Percentiles rank a stretch among this genome's conserved stretches.
Evolutionary conservation across 2,329 filamentous ascomycete genomes (phyloP).

Genomic region (Cytospora schulzeri): DNA sequence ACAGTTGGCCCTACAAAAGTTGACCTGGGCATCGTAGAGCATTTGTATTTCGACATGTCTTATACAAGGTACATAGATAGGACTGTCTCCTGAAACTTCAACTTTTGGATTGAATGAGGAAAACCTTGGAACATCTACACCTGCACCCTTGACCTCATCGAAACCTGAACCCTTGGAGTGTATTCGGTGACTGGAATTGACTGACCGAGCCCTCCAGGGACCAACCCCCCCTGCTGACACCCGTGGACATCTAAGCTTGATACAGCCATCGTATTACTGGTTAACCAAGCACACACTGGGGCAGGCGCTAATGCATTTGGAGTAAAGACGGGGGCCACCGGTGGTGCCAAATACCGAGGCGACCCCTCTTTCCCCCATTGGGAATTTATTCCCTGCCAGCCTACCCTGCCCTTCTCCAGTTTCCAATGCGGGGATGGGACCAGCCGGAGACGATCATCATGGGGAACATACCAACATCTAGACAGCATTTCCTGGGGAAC

Average conservation of each 20-base stretch:
- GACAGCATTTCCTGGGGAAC: background rate
- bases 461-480: background rate
- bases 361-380: slow-evolving; percentile 12
- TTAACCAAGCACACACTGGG: background rate
- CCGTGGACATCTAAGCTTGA: background rate
- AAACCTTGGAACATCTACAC: background rate
- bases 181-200: too few species aligned
- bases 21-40: too few species aligned
- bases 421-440: background rate
- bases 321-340: background rate
- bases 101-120: background rate
- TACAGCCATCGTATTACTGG: background rate
- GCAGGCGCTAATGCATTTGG: background rate
- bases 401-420: background rate
- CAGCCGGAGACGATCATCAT: background rate
- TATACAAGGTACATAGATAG: too few species aligned
- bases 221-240: background rate
- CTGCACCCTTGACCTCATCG: too few species aligned
- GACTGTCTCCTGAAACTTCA: background rate
- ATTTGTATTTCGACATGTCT: background rate
- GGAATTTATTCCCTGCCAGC: slow-evolving; percentile 6
- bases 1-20: background rate
- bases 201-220: too few species aligned
- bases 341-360: slow-evolving; percentile 14
- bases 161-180: too few species aligned